These are phyloP conservation scores for Macadamia integrifolia DNA, from an alignment of 164 flowering plant genomes.

Conservation along the genomic window DNA sequence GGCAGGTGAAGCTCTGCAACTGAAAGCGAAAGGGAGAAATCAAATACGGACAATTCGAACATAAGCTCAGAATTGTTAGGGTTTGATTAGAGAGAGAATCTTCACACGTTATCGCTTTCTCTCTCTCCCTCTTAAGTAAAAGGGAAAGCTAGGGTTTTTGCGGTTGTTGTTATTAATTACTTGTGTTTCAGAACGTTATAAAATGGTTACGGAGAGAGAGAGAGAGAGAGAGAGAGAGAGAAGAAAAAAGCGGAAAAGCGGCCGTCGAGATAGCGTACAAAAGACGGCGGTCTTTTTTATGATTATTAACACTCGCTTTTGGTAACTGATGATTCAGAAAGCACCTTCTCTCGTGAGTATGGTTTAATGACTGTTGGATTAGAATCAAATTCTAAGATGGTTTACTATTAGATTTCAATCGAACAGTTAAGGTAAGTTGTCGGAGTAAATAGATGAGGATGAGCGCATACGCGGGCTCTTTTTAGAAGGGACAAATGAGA, in stretches of 20 bases:
- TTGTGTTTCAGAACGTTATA: neutral
- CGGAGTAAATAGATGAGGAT: too few relatives aligned
- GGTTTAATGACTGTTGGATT: too few relatives aligned
- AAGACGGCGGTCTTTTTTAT: neutral
- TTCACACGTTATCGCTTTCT: too few relatives aligned
- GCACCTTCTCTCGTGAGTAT: neutral
- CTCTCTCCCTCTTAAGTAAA: too few relatives aligned
- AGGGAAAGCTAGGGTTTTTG: neutral
- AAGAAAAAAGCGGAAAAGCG: neutral
- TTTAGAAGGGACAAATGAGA: too few relatives aligned
- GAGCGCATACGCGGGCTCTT: too few relatives aligned
- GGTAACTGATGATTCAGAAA: neutral
- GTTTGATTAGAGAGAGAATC: neutral
- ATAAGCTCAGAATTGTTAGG: neutral
- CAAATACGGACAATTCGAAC: neutral
- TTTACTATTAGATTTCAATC: too few relatives aligned
- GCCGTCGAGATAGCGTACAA: neutral
- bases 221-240: neutral
- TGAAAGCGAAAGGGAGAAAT: neutral
- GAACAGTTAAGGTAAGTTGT: too few relatives aligned
- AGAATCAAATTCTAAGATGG: too few relatives aligned
- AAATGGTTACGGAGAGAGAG: neutral
- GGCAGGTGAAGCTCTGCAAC: constrained; percentile 4
- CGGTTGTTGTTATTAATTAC: neutral
- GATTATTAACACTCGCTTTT: neutral